These are phyloP conservation scores for Dryadomyces quercus-mongolicae DNA, from an alignment of 2,329 filamentous ascomycete species.

Conservation along the genomic window DNA sequence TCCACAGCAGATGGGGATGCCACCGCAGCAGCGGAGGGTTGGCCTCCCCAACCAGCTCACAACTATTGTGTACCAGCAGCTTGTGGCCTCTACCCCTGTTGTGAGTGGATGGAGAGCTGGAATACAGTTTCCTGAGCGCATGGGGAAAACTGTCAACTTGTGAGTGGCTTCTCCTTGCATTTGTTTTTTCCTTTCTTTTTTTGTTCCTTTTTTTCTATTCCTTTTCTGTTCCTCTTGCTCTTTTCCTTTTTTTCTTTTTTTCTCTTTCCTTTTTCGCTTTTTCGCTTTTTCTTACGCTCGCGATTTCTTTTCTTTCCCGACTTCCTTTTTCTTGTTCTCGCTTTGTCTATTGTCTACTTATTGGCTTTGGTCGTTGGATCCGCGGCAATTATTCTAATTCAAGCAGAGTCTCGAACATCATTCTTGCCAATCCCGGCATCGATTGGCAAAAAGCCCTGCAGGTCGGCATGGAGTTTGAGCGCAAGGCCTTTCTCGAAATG, in stretches of 20 bases:
- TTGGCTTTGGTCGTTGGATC: background rate
- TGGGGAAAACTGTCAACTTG: conserved; percentile 30
- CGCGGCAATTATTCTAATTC: background rate
- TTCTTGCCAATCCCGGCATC: conserved; percentile 29
- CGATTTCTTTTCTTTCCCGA: background rate
- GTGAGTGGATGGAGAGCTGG: conserved; percentile 27
- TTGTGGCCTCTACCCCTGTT: conserved; percentile 16
- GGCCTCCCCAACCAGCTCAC: conserved; percentile 24
- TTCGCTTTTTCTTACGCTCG: background rate
- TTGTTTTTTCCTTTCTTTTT: background rate
- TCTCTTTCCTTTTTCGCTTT: background rate
- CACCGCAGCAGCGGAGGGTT: conserved; percentile 25
- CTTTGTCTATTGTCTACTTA: background rate
- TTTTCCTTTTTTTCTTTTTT: background rate
- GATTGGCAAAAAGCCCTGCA: conserved; percentile 29
- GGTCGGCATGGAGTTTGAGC: conserved; percentile 34
- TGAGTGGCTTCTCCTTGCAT: conserved; percentile 17
- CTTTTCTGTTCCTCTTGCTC: background rate
- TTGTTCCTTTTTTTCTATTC: background rate
- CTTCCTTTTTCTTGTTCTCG: background rate
- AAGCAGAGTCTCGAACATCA: conserved; percentile 37
- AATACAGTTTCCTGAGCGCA: conserved; percentile 25
- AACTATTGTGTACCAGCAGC: conserved; percentile 18
- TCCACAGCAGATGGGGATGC: conserved; percentile 37
- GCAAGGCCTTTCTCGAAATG: conserved; percentile 31